Conservation (phyloP, 176 grass and related monocot species). For the Carex cristatella region DNA sequence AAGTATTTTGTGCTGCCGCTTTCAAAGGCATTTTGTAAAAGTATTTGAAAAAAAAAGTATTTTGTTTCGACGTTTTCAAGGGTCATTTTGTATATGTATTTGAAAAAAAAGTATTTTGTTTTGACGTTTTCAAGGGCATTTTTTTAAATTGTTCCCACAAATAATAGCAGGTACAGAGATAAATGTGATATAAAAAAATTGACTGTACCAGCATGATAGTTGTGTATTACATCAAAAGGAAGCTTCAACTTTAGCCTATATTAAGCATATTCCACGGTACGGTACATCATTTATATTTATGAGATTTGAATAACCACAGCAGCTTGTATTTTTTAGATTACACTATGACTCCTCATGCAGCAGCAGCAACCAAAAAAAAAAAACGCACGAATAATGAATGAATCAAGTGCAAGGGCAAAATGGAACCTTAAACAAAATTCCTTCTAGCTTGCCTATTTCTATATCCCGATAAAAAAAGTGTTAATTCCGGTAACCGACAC, state of each 20-base stretch:
- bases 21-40: too few species aligned
- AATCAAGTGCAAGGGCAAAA: neutral
- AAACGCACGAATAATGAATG: constrained; percentile 10
- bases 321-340: neutral
- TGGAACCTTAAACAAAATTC: neutral
- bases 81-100: too few species aligned
- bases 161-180: neutral
- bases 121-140: too few species aligned
- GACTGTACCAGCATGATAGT: neutral
- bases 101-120: too few species aligned
- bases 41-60: too few species aligned
- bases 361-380: neutral
- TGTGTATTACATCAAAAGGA: neutral
- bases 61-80: too few species aligned
- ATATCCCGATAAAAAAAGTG: neutral
- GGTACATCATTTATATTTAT: too few species aligned
- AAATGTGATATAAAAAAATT: neutral
- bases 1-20: too few species aligned
- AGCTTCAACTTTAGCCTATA: neutral
- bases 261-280: too few species aligned
- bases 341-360: neutral
- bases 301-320: neutral
- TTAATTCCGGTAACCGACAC: constrained; percentile 81
- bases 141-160: too few species aligned
- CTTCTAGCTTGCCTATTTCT: neutral